A percentile compares a stretch with the other conserved stretches of the same genome.
Evolutionary conservation across 805 yeast species (phyloP).

Genomic region (Ogataea chonburiensis): DNA sequence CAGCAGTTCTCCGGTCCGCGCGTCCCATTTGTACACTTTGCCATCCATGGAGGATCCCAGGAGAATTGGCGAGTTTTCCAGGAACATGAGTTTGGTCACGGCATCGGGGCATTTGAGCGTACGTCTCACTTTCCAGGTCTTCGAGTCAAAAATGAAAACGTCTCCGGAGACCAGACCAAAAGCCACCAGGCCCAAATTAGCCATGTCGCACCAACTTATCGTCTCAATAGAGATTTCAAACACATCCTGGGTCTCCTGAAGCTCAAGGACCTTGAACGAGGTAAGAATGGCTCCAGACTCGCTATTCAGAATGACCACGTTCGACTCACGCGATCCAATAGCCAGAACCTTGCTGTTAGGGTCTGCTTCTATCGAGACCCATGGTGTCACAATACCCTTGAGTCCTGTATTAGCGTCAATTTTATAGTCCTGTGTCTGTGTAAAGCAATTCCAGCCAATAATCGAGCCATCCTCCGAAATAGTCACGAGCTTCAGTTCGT

Average conservation of each 20-base stretch:
- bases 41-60: constrained; percentile 84
- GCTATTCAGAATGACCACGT: constrained; percentile 71
- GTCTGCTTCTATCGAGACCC: constrained; percentile 72
- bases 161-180: constrained; percentile 89
- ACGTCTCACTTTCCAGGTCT: constrained; percentile 83
- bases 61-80: constrained; percentile 52
- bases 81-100: constrained; percentile 73
- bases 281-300: constrained; percentile 72
- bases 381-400: constrained; percentile 77
- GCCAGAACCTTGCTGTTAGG: constrained; percentile 55
- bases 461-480: constrained; percentile 83
- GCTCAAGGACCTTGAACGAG: constrained; percentile 61
- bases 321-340: constrained; percentile 86
- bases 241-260: constrained; percentile 54
- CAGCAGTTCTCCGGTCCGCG: constrained; percentile 75
- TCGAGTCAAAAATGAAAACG: constrained; percentile 76
- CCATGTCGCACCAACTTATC: constrained; percentile 66
- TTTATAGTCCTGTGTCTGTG: constrained; percentile 67
- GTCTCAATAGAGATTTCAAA: constrained; percentile 74
- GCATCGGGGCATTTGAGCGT: constrained; percentile 73
- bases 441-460: constrained; percentile 86
- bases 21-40: constrained; percentile 81
- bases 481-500: constrained; percentile 64
- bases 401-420: constrained; percentile 58
- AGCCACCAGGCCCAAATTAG: constrained; percentile 63